These are phyloP conservation scores for Ophioceras dolichostomum DNA, from an alignment of 2,329 filamentous ascomycete species.

Conservation along the genomic window DNA sequence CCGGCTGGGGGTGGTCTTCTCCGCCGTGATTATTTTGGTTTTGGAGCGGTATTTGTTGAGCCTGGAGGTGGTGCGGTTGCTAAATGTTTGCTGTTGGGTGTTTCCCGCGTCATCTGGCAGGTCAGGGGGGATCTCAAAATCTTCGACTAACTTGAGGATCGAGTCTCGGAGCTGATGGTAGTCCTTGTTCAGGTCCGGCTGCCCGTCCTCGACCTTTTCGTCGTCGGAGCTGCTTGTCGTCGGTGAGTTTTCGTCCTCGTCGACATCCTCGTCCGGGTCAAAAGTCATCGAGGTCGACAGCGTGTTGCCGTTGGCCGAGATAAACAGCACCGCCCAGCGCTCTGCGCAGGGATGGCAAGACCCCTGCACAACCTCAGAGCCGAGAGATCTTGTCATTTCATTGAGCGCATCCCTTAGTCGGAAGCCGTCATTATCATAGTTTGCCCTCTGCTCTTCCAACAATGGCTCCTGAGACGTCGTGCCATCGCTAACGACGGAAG, in stretches of 20 bases:
- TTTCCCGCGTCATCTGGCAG: conserved; percentile 35
- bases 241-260: conserved; percentile 49
- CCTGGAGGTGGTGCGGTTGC: conserved; percentile 50
- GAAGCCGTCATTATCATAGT: conserved; percentile 52
- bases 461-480: conserved; percentile 54
- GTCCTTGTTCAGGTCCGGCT: conserved; percentile 59
- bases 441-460: conserved; percentile 40
- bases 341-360: conserved; percentile 70
- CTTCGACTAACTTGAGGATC: conserved; percentile 67
- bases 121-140: conserved; percentile 67
- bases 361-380: conserved; percentile 51
- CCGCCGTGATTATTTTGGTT: conserved; percentile 41
- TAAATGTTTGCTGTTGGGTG: conserved; percentile 51
- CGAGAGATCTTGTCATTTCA: conserved; percentile 57
- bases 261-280: conserved; percentile 52
- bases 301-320: conserved; percentile 58
- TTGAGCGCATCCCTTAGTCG: conserved; percentile 55
- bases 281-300: conserved; percentile 63
- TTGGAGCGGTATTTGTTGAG: conserved; percentile 48
- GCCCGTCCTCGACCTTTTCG: conserved; percentile 40
- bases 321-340: conserved; percentile 71
- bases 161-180: conserved; percentile 73
- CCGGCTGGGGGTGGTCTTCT: conserved; percentile 39
- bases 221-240: conserved; percentile 51
- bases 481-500: conserved; percentile 58